phyloP scores from a whole-genome alignment of 305 asterid genomes.

The Solanum hybrid region DNA sequence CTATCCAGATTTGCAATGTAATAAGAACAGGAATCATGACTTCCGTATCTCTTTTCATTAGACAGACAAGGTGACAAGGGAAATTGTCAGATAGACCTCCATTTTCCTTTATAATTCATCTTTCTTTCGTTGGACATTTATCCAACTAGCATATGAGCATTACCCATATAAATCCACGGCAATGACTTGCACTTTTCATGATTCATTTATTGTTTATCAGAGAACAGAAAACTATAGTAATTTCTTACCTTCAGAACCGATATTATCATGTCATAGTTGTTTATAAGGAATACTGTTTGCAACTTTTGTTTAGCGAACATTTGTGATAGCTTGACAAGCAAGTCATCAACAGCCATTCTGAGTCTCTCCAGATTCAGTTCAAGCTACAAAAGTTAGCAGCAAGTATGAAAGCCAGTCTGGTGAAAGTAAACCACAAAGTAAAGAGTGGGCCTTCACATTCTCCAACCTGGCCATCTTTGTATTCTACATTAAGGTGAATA shows the following conservation, averaged over 20 bases:
- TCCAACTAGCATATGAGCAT: background rate
- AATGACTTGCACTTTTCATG: background rate
- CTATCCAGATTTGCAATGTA: background rate
- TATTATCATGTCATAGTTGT: conserved; percentile 96
- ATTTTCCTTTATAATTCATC: background rate
- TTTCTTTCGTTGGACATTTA: background rate
- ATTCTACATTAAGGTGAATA: conserved; percentile 85
- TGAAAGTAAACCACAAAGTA: background rate
- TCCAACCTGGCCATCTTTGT: conserved; percentile 97
- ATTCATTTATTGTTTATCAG: background rate
- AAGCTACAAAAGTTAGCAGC: conserved; percentile 43
- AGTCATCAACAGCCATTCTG: conserved; percentile 89
- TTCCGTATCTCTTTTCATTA: background rate
- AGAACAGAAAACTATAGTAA: background rate
- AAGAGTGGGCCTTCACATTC: background rate
- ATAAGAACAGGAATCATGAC: background rate
- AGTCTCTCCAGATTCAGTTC: conserved; percentile 93
- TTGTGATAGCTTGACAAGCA: conserved; percentile 83
- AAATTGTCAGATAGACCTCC: background rate
- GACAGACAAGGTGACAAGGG: background rate
- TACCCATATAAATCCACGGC: background rate
- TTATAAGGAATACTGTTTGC: conserved; percentile 83
- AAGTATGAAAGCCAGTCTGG: background rate
- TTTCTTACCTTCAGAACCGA: conserved; percentile 79
- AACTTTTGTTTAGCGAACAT: conserved; percentile 66